phyloP scores from a whole-genome alignment of 148 eudicot genomes.

The Rhododendron vialii region DNA sequence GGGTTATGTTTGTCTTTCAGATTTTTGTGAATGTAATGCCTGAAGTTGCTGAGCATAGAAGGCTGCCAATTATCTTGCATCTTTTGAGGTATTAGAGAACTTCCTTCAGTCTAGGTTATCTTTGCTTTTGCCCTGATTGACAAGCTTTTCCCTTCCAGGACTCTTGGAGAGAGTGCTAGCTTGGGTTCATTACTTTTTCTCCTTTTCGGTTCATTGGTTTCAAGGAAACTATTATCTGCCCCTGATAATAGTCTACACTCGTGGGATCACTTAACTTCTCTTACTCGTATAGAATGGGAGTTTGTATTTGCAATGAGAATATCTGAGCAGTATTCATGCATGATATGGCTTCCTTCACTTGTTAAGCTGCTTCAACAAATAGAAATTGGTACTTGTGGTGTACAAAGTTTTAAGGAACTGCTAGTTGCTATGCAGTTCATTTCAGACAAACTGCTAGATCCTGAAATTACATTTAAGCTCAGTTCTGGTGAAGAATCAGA shows the following conservation, averaged over 20 bases:
- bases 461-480: slow-evolving; percentile 76
- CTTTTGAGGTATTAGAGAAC: slow-evolving; percentile 48
- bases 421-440: slow-evolving; percentile 57
- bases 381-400: slow-evolving; percentile 28
- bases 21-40: slow-evolving; percentile 66
- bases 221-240: slow-evolving; percentile 29
- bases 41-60: slow-evolving; percentile 69
- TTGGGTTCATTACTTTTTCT: slow-evolving; percentile 69
- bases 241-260: slow-evolving; percentile 22
- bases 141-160: slow-evolving; percentile 31
- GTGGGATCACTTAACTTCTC: slow-evolving; percentile 29
- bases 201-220: slow-evolving; percentile 69
- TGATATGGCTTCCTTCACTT: slow-evolving; percentile 86
- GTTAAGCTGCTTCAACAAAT: slow-evolving; percentile 52
- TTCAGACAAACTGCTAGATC: slow-evolving; percentile 68
- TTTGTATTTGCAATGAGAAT: slow-evolving; percentile 57
- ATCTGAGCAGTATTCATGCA: slow-evolving; percentile 69
- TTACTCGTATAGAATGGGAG: slow-evolving; percentile 62
- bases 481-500: slow-evolving; percentile 47
- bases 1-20: slow-evolving; percentile 25
- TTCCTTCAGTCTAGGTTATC: background rate
- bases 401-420: slow-evolving; percentile 37
- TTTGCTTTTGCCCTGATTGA: slow-evolving; percentile 13
- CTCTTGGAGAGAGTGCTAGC: slow-evolving; percentile 70
- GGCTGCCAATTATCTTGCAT: slow-evolving; percentile 57